These are phyloP conservation scores for Auriscalpium orientale DNA, from an alignment of 768 basidiomycete genomes.

Conservation along the genomic window DNA sequence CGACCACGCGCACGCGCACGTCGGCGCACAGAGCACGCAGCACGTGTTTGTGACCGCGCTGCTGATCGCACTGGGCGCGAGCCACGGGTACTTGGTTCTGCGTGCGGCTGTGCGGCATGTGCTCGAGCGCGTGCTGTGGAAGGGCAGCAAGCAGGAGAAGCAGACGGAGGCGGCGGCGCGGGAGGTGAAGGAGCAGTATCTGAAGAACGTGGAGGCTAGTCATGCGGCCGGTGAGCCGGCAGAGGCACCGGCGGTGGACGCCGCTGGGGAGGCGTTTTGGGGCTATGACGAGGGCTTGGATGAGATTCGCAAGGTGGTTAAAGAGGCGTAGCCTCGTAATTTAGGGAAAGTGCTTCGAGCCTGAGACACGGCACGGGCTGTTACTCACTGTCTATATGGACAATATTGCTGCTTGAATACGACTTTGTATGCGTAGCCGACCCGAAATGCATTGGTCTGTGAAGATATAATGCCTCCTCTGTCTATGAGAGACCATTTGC, in stretches of 20 bases:
- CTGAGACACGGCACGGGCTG: too few species aligned
- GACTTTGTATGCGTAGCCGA: too few species aligned
- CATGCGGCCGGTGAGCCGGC: constrained; percentile 16
- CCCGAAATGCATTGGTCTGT: too few species aligned
- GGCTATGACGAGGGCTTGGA: constrained; percentile 64
- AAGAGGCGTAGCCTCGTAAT: constrained; percentile 38
- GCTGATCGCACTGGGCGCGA: constrained; percentile 68
- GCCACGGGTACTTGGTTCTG: constrained; percentile 75
- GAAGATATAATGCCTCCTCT: too few species aligned
- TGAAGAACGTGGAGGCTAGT: constrained; percentile 24
- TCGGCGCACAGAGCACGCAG: too few species aligned
- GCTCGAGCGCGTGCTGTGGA: constrained; percentile 73
- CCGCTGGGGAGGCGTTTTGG: constrained; percentile 43
- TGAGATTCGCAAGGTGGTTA: constrained; percentile 60
- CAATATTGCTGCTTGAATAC: too few species aligned
- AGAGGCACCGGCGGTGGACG: constrained; percentile 16
- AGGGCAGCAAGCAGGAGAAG: constrained; percentile 57
- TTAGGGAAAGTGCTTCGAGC: too few species aligned
- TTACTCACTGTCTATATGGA: too few species aligned
- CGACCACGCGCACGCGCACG: too few species aligned
- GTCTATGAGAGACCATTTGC: too few species aligned
- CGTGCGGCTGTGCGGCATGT: constrained; percentile 56
- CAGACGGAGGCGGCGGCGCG: constrained; percentile 49
- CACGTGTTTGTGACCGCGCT: constrained; percentile 24
- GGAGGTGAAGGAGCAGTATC: constrained; percentile 39